Evolutionary conservation across 805 yeast genomes (phyloP).

Genomic region (Candida arabinofermentans): DNA sequence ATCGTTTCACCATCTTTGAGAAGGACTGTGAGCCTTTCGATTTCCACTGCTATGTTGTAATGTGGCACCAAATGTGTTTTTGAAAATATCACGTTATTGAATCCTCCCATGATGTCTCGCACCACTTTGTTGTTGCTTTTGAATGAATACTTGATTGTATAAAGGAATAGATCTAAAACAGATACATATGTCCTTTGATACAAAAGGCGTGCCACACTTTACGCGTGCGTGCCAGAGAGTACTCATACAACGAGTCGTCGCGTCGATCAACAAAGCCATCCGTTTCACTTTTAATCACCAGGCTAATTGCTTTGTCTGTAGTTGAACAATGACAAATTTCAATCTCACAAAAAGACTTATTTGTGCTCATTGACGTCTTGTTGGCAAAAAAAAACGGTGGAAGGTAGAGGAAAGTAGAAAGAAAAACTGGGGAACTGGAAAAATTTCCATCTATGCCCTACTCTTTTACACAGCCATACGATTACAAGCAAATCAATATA

Average conservation of each 20-base stretch:
- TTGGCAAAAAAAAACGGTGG: too few relatives aligned
- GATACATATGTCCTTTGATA: too few relatives aligned
- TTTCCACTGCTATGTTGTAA: conserved; percentile 25
- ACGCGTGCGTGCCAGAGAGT: neutral
- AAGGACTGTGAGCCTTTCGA: conserved; percentile 69
- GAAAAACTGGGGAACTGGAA: too few relatives aligned
- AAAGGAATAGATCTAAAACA: neutral
- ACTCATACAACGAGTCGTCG: neutral
- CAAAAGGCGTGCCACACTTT: neutral
- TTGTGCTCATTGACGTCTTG: too few relatives aligned
- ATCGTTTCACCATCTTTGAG: conserved; percentile 86
- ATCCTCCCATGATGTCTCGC: conserved; percentile 30
- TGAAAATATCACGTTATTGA: conserved; percentile 28
- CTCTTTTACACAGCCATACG: too few relatives aligned
- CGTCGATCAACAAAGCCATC: neutral
- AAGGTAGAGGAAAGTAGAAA: too few relatives aligned
- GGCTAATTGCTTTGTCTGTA: too few relatives aligned
- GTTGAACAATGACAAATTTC: too few relatives aligned
- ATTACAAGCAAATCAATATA: too few relatives aligned
- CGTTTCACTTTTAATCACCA: too few relatives aligned
- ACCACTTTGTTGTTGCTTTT: neutral
- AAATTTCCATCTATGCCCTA: too few relatives aligned
- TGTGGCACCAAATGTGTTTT: conserved; percentile 30
- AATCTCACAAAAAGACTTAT: too few relatives aligned
- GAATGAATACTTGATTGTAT: neutral